Base-by-base conservation (phyloP, 1,284 basidiomycete species). In the Pascua sp. region DNA sequence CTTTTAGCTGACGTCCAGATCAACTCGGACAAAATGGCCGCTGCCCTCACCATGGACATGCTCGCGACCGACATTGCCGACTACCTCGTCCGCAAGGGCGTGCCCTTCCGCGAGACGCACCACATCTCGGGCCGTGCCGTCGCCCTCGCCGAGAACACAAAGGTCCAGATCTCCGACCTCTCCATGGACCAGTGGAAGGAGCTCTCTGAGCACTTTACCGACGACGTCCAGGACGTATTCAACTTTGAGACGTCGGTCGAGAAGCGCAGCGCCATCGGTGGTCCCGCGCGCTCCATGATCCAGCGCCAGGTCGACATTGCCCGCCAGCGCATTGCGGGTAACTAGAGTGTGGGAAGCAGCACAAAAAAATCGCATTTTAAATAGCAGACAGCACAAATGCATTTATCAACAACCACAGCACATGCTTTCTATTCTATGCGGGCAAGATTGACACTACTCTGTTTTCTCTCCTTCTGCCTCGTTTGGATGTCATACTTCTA, bases 101-200 rank as follows among this genome's bases (percentile, higher is more conserved):
- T 94, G 41, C 95, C 95, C 8, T 98, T 98, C 86, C 87, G 95
- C 47, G 93, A 98, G 80, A 98, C 95, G 2, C 95, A 98, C 77
- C 95, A 98, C 77, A 87, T 98, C 67, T 97, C 95, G 8, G 95
- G 95, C 13, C 88, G 91, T 40, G 91, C 94, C 15, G 95, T 98
- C 55, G 91, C 93, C 4, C 82, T 98, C 41, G 94, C 95, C 0
- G 95, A 98, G 77, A 81, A 87, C 51, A 84, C 85, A 41, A 82
- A 84, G 63, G 88, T 88, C 69, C 87, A 89, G 68, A 82, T 98
- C 45, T 86, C 90, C 58, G 85, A 90, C 47, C 82, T 98, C 56
- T 84, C 86, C 1, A 80, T 94, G 49, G 78, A 85, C 36, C 91
- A 98, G 72, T 92, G 86, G 78, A 84, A 88, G 71, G 73, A 76